These are phyloP conservation scores for Starmerella potacharoeniae DNA, from an alignment of 805 yeast genomes.

Conservation along the genomic window DNA sequence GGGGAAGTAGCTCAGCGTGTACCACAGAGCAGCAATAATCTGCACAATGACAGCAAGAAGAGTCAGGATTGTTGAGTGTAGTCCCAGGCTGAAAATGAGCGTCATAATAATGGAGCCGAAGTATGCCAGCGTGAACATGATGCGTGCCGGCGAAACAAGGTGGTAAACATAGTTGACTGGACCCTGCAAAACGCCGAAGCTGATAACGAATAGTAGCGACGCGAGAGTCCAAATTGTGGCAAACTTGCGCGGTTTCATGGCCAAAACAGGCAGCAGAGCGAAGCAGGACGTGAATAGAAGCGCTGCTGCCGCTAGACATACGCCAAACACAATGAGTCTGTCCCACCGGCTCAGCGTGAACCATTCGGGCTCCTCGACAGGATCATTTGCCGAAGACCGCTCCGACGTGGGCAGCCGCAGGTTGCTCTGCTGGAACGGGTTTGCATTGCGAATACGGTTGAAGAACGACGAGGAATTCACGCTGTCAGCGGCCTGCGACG, in stretches of 20 bases:
- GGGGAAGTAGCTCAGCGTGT: constrained; percentile 87
- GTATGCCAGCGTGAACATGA: constrained; percentile 70
- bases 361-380: constrained; percentile 32
- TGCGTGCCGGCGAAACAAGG: constrained; percentile 59
- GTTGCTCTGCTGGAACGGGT: constrained; percentile 23
- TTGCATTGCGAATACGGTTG: constrained; percentile 19
- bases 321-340: constrained; percentile 61
- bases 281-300: constrained; percentile 75
- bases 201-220: constrained; percentile 68
- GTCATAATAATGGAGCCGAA: constrained; percentile 72
- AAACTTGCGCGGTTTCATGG: constrained; percentile 81
- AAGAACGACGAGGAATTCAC: constrained; percentile 21
- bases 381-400: constrained; percentile 20
- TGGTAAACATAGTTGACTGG: constrained; percentile 72
- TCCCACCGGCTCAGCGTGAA: constrained; percentile 56
- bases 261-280: constrained; percentile 76
- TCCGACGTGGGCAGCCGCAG: constrained; percentile 23
- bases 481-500: constrained; percentile 19
- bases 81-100: constrained; percentile 59
- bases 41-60: constrained; percentile 65
- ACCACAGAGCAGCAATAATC: constrained; percentile 76
- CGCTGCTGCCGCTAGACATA: constrained; percentile 64
- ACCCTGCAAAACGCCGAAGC: constrained; percentile 88
- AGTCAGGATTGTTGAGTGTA: constrained; percentile 65
- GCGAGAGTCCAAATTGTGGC: constrained; percentile 84